Evolutionary conservation across 768 basidiomycete species (phyloP).

Genomic region (Lactarius pseudohatsudake): DNA sequence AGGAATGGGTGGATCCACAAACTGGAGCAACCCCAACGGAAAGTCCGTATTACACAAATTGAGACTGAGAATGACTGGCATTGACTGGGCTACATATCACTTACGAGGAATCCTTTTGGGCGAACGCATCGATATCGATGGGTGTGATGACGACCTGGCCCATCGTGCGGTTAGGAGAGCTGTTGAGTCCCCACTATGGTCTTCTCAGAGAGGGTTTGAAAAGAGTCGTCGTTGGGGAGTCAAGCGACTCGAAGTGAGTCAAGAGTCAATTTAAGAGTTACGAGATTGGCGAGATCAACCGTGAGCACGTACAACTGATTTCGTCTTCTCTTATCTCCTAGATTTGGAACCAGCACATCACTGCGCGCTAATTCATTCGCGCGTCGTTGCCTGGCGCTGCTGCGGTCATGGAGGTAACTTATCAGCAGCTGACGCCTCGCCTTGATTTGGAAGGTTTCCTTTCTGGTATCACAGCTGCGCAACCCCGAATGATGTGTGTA

Average conservation of each 20-base stretch:
- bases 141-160: constrained; percentile 5
- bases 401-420: too few species aligned
- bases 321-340: background rate
- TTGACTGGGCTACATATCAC: background rate
- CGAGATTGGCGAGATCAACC: background rate
- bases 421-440: background rate
- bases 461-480: background rate
- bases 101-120: constrained; percentile 5
- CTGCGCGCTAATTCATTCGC: background rate
- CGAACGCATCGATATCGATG: background rate
- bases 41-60: background rate
- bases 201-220: background rate
- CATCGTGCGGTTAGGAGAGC: constrained; percentile 1
- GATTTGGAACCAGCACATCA: background rate
- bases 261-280: background rate
- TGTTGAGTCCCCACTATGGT: too few species aligned
- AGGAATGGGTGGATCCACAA: constrained; percentile 22
- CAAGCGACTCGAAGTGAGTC: background rate
- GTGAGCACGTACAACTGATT: background rate
- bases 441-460: background rate
- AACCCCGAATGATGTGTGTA: too few species aligned
- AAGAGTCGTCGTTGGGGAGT: background rate
- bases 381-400: background rate
- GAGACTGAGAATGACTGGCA: background rate
- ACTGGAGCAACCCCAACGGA: background rate